Evolutionary conservation across 106 monocot species (phyloP), one percentile per base, ranked within the genome.

Genomic region (Platanthera guangdongensis): DNA sequence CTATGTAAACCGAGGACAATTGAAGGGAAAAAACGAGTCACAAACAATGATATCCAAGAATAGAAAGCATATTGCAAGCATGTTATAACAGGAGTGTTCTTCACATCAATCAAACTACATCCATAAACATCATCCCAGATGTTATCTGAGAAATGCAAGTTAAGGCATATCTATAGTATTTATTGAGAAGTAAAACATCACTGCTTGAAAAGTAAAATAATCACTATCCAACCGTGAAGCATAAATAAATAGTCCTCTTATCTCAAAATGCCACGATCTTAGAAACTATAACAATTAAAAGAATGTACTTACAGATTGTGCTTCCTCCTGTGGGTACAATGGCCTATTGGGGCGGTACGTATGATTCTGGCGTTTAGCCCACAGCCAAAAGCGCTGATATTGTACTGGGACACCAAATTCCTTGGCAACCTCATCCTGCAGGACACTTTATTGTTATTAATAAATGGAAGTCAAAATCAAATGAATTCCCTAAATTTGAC

Each of bases 361-460:
- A 77, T 99, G 97, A 71, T 99, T 99, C 84, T 94, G 97, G 7
- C 97, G 89, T 85, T 93, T 94, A 46, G 97, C 97, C 97, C 94
- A 99, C 70, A 99, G 78, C 97, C 97, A 99, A 77, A 89, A 99
- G 16, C 97, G 83, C 48, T 92, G 97, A 78, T 78, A 91, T 77
- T 94, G 94, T 7, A 94, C 89, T 30, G 94, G 97, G 62, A 99
- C 75, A 49, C 94, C 97, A 78, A 99, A 88, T 78, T 94, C 97
- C 89, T 90, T 99, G 51, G 97, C 89, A 9, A 99, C 97, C 72
- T 94, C 94, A 68, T 99, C 97, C 97, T 99, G 86, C 52, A 52
- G 62, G 86, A 13, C 52, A 53, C 52, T 53, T 72, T 49, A 72
- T 18, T 50, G 50, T 51, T 72, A 72, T 49, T 49, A 18, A 72